A percentile compares a stretch with the other conserved stretches of the same genome.
Evolutionary conservation across 2,329 filamentous ascomycete genomes (phyloP).

Genomic region (Teratosphaeria destructans): DNA sequence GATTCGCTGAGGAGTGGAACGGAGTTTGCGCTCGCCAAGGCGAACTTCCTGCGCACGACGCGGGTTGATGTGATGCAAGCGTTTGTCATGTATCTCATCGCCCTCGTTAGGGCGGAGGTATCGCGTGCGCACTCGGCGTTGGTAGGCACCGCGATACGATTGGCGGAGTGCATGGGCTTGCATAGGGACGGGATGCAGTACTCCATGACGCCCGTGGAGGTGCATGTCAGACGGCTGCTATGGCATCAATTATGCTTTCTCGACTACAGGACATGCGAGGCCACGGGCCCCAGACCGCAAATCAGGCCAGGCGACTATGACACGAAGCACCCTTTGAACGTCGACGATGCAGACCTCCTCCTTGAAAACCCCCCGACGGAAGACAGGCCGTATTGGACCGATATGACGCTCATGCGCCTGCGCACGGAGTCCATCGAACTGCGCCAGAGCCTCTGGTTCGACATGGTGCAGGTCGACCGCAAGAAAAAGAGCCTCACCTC

Average conservation of each 20-base stretch:
- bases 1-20: conserved; percentile 55
- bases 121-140: conserved; percentile 64
- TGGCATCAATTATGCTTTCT: conserved; percentile 74
- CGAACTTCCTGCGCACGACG: conserved; percentile 61
- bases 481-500: conserved; percentile 52
- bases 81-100: conserved; percentile 67
- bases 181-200: conserved; percentile 61
- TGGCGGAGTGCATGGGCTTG: conserved; percentile 69
- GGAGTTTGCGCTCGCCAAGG: conserved; percentile 56
- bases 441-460: conserved; percentile 59
- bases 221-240: conserved; percentile 59
- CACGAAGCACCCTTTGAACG: conserved; percentile 60
- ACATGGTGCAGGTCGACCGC: conserved; percentile 54
- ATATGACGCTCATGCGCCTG: conserved; percentile 56
- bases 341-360: conserved; percentile 54
- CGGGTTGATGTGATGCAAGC: conserved; percentile 67
- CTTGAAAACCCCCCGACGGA: conserved; percentile 30
- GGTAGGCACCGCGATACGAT: conserved; percentile 59
- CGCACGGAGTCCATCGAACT: conserved; percentile 66
- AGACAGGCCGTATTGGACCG: conserved; percentile 51
- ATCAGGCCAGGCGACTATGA: conserved; percentile 68
- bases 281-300: conserved; percentile 59
- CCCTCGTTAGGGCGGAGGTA: conserved; percentile 60
- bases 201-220: conserved; percentile 55
- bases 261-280: conserved; percentile 64